Evolutionary conservation across 2,329 filamentous ascomycete genomes (phyloP), one percentile per base, ranked within the genome.

Genomic region (Arthrobotrys musiformis): DNA sequence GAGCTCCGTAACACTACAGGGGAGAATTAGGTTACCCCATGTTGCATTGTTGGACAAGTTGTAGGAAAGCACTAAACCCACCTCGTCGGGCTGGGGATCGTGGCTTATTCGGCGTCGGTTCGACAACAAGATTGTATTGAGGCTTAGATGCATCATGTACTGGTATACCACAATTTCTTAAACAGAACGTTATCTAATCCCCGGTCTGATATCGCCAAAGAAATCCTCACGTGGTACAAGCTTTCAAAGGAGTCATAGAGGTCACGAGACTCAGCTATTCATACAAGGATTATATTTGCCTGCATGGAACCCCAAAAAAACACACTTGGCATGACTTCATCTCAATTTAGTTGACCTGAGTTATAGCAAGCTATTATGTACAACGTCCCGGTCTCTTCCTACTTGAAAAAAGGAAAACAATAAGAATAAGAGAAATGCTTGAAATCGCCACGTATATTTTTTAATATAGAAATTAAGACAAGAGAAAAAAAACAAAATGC

Each of bases 61-160:
- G 9, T 26, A 22, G 19, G 19, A 35, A n/a, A 17, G 26, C 33
- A 17, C 30, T n/a, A 33, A 35, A n/a, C 33, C 28, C 33, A 17
- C 30, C n/a, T n/a, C n/a, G n/a, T n/a, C n/a, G n/a, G n/a, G n/a
- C n/a, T n/a, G n/a, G n/a, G n/a, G n/a, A n/a, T n/a, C n/a, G n/a
- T n/a, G n/a, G n/a, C n/a, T n/a, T n/a, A n/a, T n/a, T n/a, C n/a
- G n/a, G n/a, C n/a, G n/a, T n/a, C n/a, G n/a, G n/a, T n/a, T n/a
- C 19, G 54, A 58, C 54, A n/a, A n/a, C n/a, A 58, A 24, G 4
- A 40, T 22, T 37, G 30, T 37, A n/a, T 11, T 58, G 54, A 58
- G 54, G 54, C 54, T 58, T 58, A 58, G 54, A 58, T 58, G 33
- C 33, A 58, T 40, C n/a, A n/a, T n/a, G n/a, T n/a, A n/a, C 11